Evolutionary conservation across 331 rosid species (phyloP), one percentile per base, ranked within the genome.

Genomic region (Spiraea crenata): DNA sequence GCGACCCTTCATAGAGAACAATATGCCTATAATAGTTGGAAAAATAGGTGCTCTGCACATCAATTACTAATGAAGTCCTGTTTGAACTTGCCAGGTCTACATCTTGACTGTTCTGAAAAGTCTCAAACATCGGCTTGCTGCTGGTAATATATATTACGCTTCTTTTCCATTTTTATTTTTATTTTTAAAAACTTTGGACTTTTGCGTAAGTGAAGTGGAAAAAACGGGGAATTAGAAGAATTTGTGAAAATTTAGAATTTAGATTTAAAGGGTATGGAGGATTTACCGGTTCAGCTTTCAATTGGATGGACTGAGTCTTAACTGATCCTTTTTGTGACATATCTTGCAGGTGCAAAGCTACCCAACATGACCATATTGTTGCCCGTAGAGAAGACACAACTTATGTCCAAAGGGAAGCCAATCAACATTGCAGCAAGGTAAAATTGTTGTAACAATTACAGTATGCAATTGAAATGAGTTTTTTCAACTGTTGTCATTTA

Each of bases 111-210:
- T 93, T 81, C 74, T 93, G 83, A 93, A 83, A 81, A 93, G 89
- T 85, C 95, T 93, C 81, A 91, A 85, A 85, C 91, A 91, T 85
- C 91, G 99, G 48, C 91, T 91, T 73, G 97, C 97, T 69, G 96
- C 96, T 82, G 99, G 99, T 93, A 91, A 72, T 72, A 52, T 72
- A 37, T 63, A 60, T 19, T 51, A 69, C 61, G 46, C 55, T 34
- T 77, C 59, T 57, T 60, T 64, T 14, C 12, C 70, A 20, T 60
- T 42, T 52, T 7, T n/a, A n/a, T n/a, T n/a, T 60, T 44, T 12
- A 45, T 25, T 71, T 9, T 17, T 8, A 40, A 13, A 4, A 47
- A 35, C 10, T 31, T 63, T 52, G 9, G 63, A 37, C 47, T 46
- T 76, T 35, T 48, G 47, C 63, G 15, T 7, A 5, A 45, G 47